Evolutionary conservation across 2,329 filamentous ascomycete genomes (phyloP), one percentile per base, ranked within the genome.

Genomic region (Scedosporium apiospermum): DNA sequence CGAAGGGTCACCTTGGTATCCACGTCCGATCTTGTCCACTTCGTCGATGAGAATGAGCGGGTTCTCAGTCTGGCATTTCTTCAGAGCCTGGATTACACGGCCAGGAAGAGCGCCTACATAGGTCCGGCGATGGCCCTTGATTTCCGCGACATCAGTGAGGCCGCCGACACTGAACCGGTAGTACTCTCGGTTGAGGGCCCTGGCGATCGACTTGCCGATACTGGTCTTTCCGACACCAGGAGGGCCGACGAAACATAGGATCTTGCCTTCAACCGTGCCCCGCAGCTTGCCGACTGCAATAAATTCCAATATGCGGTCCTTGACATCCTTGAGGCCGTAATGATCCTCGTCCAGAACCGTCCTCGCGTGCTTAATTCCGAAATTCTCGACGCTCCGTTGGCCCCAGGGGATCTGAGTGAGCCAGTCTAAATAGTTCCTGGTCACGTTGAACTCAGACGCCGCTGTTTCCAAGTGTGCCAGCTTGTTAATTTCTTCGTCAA

Each of bases 51-150:
- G 78, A 60, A 99, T 92, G 34, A 99, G 81, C 30, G 95, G 95
- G 73, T 99, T 99, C 76, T 99, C 96, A 0, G 95, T 99, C 77
- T 98, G 93, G 73, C 93, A 98, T 76, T 99, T 99, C 82, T 99
- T 99, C 70, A 99, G 79, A 0, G 95, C 95, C 75, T 99, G 96
- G 65, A 99, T 98, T 72, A 99, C 96, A 64, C 96, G 90, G 60
- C 95, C 96, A 3, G 95, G 95, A 42, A 99, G 79, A 27, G 95
- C 95, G 65, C 96, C 95, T 61, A 99, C 95, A 69, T 99, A 99
- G 2, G 95, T 99, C 69, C 95, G 85, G 69, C 95, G 85, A 74
- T 99, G 95, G 60, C 95, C 95, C 79, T 99, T 99, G 81, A 99
- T 98, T 74, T 99, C 95, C 18, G 95, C 95, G 66, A 99, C 96